phyloP scores from a whole-genome alignment of 768 basidiomycete genomes.

The Tylopilus plumbeoviolaceoides region DNA sequence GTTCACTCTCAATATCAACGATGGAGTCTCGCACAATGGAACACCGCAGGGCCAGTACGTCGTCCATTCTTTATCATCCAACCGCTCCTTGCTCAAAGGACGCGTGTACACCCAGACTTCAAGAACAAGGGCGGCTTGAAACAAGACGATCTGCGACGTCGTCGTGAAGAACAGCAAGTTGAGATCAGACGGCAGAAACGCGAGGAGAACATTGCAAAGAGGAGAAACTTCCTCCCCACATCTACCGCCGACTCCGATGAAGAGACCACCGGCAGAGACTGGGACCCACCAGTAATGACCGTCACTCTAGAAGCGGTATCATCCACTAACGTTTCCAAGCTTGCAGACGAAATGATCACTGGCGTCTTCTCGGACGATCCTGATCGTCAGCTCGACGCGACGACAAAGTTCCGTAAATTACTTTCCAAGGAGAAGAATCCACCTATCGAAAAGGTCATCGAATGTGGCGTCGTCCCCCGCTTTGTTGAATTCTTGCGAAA shows the following conservation, averaged over 20 bases:
- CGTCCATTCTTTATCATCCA: not conserved
- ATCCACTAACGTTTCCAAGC: slow-evolving; percentile 36
- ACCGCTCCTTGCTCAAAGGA: slow-evolving; percentile 28
- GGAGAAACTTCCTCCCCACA: slow-evolving; percentile 86
- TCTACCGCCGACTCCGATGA: slow-evolving; percentile 86
- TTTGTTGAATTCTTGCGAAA: slow-evolving; percentile 91
- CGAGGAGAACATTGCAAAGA: slow-evolving; percentile 97
- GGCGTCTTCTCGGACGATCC: slow-evolving; percentile 91
- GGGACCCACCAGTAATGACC: slow-evolving; percentile 69
- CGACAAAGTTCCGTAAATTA: slow-evolving; percentile 97
- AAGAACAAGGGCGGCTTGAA: slow-evolving; percentile 89
- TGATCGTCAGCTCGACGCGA: slow-evolving; percentile 92
- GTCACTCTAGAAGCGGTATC: slow-evolving; percentile 9
- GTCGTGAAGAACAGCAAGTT: slow-evolving; percentile 97
- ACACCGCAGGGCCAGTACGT: slow-evolving; percentile 67
- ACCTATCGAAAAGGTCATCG: slow-evolving; percentile 97
- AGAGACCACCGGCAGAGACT: slow-evolving; percentile 61
- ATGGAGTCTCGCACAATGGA: slow-evolving; percentile 71
- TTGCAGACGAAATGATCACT: slow-evolving; percentile 88
- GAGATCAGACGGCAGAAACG: slow-evolving; percentile 98
- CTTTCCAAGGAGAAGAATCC: slow-evolving; percentile 99
- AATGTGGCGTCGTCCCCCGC: slow-evolving; percentile 93
- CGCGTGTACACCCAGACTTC: slow-evolving; percentile 59
- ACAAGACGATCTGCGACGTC: slow-evolving; percentile 89
- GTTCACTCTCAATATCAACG: slow-evolving; percentile 7